A percentile compares a stretch with the other conserved stretches of the same genome.
Evolutionary conservation across 148 eudicot species (phyloP).

Genomic region (Pouteria glomerata): DNA sequence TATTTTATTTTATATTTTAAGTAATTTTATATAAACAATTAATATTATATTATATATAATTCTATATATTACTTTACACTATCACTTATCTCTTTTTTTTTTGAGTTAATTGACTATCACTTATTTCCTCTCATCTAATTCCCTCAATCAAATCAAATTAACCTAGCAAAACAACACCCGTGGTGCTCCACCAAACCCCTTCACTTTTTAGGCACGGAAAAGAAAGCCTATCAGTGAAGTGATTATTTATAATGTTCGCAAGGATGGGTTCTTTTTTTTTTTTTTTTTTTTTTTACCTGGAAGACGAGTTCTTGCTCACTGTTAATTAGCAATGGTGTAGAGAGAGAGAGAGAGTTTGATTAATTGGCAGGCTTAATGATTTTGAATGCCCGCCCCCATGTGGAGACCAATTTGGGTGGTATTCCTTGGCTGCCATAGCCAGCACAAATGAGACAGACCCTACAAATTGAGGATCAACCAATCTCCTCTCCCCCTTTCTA

Average conservation of each 20-base stretch:
- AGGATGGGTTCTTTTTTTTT: neutral
- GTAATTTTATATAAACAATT: too few species aligned
- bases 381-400: constrained; percentile 39
- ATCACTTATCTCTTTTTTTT: too few species aligned
- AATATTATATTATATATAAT: too few species aligned
- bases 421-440: constrained; percentile 36
- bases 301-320: neutral
- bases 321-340: neutral
- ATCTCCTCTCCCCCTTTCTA: neutral
- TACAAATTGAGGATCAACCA: constrained; percentile 11
- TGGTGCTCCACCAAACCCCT: too few species aligned
- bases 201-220: too few species aligned
- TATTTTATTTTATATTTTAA: too few species aligned
- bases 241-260: neutral
- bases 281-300: neutral
- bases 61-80: too few species aligned
- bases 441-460: constrained; percentile 22
- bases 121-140: too few species aligned
- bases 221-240: too few species aligned
- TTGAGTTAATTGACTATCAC: too few species aligned
- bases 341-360: neutral
- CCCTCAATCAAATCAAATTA: too few species aligned
- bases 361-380: constrained; percentile 10
- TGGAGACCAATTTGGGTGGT: constrained; percentile 51
- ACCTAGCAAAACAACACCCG: too few species aligned